Conservation (phyloP, 2,329 filamentous ascomycete genomes). For the Fonsecaea nubica region DNA sequence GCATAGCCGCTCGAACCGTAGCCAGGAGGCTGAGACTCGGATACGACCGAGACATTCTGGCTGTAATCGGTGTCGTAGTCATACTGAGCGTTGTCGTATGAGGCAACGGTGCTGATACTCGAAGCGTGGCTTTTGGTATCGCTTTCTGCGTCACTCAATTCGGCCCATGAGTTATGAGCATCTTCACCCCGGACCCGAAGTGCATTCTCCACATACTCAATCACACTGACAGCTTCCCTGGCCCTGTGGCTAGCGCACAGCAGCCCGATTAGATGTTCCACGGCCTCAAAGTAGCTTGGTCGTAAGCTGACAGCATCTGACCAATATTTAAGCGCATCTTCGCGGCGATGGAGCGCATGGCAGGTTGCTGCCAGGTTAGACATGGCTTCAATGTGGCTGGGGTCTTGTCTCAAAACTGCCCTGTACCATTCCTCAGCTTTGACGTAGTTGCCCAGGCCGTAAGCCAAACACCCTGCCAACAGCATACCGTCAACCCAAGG, state of each 20-base stretch:
- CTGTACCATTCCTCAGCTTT: conserved; percentile 64
- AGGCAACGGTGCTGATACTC: conserved; percentile 57
- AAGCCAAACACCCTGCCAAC: conserved; percentile 87
- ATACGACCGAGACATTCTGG: conserved; percentile 11
- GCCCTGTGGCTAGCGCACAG: conserved; percentile 81
- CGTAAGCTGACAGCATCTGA: conserved; percentile 79
- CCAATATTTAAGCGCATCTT: conserved; percentile 88
- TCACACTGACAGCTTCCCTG: conserved; percentile 84
- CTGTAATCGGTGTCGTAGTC: conserved; percentile 59
- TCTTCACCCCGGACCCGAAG: conserved; percentile 63
- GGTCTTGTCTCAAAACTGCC: conserved; percentile 64
- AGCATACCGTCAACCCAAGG: conserved; percentile 93
- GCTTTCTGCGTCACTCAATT: conserved; percentile 65
- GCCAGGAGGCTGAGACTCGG: conserved; percentile 49
- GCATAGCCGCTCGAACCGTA: conserved; percentile 84
- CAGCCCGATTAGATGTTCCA: conserved; percentile 89
- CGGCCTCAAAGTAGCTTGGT: conserved; percentile 90
- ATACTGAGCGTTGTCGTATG: conserved; percentile 63
- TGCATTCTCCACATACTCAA: conserved; percentile 80
- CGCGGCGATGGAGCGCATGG: conserved; percentile 78
- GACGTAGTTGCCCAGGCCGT: conserved; percentile 83
- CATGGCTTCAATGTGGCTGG: conserved; percentile 83
- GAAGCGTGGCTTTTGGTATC: conserved; percentile 62
- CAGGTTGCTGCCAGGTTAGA: conserved; percentile 92
- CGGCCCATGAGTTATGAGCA: conserved; percentile 58